These are phyloP conservation scores for Yarrowia sp. DNA, from an alignment of 805 yeast species.

Conservation along the genomic window DNA sequence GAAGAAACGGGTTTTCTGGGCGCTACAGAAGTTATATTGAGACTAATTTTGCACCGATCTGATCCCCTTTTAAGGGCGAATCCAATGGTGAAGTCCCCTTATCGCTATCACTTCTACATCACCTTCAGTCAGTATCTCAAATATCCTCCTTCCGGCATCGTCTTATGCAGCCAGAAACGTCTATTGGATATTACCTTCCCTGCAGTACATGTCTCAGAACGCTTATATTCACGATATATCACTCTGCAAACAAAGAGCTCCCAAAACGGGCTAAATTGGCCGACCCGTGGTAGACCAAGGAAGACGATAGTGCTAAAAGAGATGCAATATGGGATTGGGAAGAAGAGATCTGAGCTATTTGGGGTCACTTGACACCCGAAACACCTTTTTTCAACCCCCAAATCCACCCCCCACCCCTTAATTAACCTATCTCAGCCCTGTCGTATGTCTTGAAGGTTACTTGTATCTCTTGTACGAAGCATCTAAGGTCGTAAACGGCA, in stretches of 20 bases:
- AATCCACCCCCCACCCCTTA: background rate
- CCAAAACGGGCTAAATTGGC: conserved; percentile 11
- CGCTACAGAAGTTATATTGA: too few relatives aligned
- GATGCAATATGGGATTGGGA: too few relatives aligned
- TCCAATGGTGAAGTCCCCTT: background rate
- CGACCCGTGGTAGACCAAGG: background rate
- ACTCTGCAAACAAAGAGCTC: background rate
- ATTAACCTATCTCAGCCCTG: background rate
- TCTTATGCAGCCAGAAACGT: conserved; percentile 8
- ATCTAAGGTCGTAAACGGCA: too few relatives aligned
- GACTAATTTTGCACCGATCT: background rate
- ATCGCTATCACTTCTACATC: background rate
- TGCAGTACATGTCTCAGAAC: conserved; percentile 1
- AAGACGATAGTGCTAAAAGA: too few relatives aligned
- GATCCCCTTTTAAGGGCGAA: background rate
- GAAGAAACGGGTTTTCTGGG: too few relatives aligned
- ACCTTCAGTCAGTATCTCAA: background rate
- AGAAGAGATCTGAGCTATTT: background rate
- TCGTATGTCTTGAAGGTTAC: conserved; percentile 16
- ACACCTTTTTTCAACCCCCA: background rate
- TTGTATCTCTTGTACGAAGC: background rate
- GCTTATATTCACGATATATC: background rate
- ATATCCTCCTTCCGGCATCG: background rate
- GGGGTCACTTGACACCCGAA: background rate
- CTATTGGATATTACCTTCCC: conserved; percentile 21